Percentiles rank a stretch among this genome's conserved stretches.
These are phyloP conservation scores for Alternaria ethzedia DNA, from an alignment of 2,329 filamentous ascomycete genomes.

Conservation along the genomic window DNA sequence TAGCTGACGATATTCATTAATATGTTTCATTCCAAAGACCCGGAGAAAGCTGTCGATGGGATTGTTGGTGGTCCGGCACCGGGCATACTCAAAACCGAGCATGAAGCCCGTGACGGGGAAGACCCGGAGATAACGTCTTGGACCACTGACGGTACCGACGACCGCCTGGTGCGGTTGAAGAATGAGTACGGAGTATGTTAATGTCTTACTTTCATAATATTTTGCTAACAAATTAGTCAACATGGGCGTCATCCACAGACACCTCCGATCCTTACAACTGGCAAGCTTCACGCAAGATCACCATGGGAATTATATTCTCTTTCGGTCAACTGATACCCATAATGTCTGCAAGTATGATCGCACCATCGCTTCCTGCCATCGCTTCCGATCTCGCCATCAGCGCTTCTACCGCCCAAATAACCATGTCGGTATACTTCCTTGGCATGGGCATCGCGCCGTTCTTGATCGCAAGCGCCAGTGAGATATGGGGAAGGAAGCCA, in stretches of 20 bases:
- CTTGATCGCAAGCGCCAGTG: conserved; percentile 11
- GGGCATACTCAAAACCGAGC: not conserved
- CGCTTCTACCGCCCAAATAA: conserved; percentile 15
- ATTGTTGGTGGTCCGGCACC: not conserved
- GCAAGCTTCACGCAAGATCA: conserved; percentile 23
- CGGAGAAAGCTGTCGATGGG: not conserved
- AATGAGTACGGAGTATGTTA: not conserved
- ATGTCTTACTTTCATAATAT: not conserved
- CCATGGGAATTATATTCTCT: conserved; percentile 11
- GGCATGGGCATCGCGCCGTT: conserved; percentile 21
- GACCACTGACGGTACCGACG: not conserved
- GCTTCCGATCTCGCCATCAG: conserved; percentile 12
- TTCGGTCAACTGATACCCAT: conserved; percentile 21
- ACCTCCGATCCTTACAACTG: conserved; percentile 44
- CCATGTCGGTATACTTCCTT: conserved; percentile 18
- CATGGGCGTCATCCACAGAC: conserved; percentile 20
- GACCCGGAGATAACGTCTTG: not conserved
- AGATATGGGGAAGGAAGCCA: conserved; percentile 16
- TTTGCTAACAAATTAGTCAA: not conserved
- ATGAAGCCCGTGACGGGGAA: not conserved
- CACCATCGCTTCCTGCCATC: conserved; percentile 15
- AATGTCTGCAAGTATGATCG: conserved; percentile 23
- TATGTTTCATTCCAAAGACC: not conserved
- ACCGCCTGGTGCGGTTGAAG: not conserved
- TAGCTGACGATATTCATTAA: not conserved